Conservation (phyloP, 192 early-diverging fungal species). For the Pilaira anomala region DNA sequence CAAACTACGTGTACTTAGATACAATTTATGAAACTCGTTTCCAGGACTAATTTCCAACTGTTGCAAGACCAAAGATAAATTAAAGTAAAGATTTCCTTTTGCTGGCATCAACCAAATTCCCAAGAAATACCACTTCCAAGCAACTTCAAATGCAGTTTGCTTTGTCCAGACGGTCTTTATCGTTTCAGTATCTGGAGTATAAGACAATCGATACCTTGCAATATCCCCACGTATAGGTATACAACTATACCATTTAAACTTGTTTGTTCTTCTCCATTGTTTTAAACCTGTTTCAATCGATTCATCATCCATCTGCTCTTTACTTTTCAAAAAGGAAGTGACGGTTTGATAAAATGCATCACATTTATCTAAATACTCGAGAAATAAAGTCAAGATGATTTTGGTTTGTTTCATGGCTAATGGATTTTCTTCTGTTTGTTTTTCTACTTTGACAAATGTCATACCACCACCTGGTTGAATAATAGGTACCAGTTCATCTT, state of each 20-base stretch:
- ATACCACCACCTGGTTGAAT: conserved; percentile 16
- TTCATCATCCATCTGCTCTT: conserved; percentile 22
- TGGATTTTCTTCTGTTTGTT: not conserved
- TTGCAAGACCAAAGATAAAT: conserved; percentile 44
- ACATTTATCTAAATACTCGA: conserved; percentile 41
- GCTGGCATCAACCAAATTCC: conserved; percentile 26
- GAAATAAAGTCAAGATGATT: conserved; percentile 35
- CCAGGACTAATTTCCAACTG: conserved; percentile 28
- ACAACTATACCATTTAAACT: conserved; percentile 50
- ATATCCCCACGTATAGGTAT: conserved; percentile 48
- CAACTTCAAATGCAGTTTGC: conserved; percentile 21
- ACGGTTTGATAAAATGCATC: conserved; percentile 46
- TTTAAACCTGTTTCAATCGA: not conserved
- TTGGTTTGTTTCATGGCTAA: not conserved
- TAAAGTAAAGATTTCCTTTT: conserved; percentile 48
- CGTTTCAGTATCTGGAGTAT: conserved; percentile 34
- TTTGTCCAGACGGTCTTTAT: conserved; percentile 25
- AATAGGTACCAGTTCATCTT: conserved; percentile 15
- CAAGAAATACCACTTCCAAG: conserved; percentile 40
- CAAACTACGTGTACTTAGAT: conserved; percentile 35
- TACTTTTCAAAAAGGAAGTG: conserved; percentile 30
- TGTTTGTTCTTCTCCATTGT: not conserved
- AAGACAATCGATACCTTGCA: conserved; percentile 49
- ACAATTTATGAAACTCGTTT: conserved; percentile 33
- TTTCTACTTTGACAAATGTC: not conserved